A percentile compares a stretch with the other conserved stretches of the same genome.
These are phyloP conservation scores for Aureobasidium zeae DNA, from an alignment of 2,329 filamentous ascomycete genomes.

Conservation along the genomic window DNA sequence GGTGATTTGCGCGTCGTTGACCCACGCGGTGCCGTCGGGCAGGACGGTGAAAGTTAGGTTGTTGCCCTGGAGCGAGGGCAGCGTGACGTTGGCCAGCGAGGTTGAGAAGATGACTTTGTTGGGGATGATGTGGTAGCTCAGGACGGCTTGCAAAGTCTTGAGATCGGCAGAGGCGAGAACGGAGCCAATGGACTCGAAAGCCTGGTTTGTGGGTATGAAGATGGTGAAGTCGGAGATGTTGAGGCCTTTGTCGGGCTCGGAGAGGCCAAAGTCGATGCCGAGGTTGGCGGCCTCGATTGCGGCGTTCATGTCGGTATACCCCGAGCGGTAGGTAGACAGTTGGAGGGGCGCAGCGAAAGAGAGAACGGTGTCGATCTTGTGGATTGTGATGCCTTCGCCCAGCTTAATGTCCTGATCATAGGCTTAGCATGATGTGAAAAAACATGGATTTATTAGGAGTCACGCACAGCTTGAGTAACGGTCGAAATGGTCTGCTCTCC, in stretches of 20 bases:
- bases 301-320: constrained; percentile 15
- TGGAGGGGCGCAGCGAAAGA: constrained; percentile 11
- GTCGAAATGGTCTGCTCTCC: constrained; percentile 28
- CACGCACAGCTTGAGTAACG: constrained; percentile 27
- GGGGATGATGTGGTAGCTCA: constrained; percentile 31
- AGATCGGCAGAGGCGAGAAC: constrained; percentile 26
- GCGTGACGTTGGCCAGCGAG: constrained; percentile 24
- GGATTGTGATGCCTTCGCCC: constrained; percentile 17
- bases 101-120: constrained; percentile 26
- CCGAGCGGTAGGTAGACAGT: constrained; percentile 9
- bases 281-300: constrained; percentile 15
- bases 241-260: constrained; percentile 4
- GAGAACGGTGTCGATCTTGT: constrained; percentile 19
- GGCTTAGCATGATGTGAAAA: not conserved
- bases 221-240: constrained; percentile 18
- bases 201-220: constrained; percentile 24
- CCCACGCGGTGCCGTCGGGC: constrained; percentile 35
- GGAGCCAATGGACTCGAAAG: constrained; percentile 28
- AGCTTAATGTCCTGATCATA: constrained; percentile 17
- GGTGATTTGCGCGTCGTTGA: constrained; percentile 46
- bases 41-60: constrained; percentile 38
- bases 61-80: constrained; percentile 24
- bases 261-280: constrained; percentile 3
- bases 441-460: not conserved
- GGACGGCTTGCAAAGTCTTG: constrained; percentile 24